Evolutionary conservation across 176 grass and related monocot species (phyloP).

Genomic region (Leersia perrieri): DNA sequence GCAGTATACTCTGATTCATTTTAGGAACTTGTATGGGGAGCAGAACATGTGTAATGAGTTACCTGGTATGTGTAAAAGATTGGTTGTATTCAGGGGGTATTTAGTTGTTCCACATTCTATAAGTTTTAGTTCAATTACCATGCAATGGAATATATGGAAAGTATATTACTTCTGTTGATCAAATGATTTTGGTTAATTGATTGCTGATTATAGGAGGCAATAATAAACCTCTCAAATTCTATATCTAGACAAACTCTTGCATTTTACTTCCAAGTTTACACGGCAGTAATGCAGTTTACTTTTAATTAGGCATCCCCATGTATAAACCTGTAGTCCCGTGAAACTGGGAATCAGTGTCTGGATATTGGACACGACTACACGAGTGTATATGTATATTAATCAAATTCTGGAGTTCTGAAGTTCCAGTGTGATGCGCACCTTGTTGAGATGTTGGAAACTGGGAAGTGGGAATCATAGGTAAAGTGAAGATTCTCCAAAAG

Average conservation of each 20-base stretch:
- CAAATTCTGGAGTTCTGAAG: neutral
- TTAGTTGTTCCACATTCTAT: slow-evolving; percentile 34
- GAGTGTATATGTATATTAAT: too few relatives aligned
- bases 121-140: slow-evolving; percentile 20
- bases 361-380: neutral
- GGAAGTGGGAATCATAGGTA: too few relatives aligned
- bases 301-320: neutral
- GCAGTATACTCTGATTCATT: slow-evolving; percentile 41
- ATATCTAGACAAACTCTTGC: neutral
- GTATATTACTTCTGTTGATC: slow-evolving; percentile 4
- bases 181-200: slow-evolving; percentile 2
- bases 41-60: slow-evolving; percentile 38
- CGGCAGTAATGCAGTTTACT: neutral
- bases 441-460: too few relatives aligned
- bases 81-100: slow-evolving; percentile 36
- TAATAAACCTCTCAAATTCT: neutral
- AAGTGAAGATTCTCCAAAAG: too few relatives aligned
- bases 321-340: too few relatives aligned
- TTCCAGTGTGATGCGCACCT: neutral
- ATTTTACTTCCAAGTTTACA: neutral
- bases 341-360: too few relatives aligned
- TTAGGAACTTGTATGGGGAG: slow-evolving; percentile 32
- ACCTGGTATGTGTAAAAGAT: slow-evolving; percentile 42
- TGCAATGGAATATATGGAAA: slow-evolving; percentile 9
- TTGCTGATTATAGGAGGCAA: neutral